These are phyloP conservation scores for Microbotryum violaceum DNA, from an alignment of 1,284 basidiomycete species.

Conservation along the genomic window DNA sequence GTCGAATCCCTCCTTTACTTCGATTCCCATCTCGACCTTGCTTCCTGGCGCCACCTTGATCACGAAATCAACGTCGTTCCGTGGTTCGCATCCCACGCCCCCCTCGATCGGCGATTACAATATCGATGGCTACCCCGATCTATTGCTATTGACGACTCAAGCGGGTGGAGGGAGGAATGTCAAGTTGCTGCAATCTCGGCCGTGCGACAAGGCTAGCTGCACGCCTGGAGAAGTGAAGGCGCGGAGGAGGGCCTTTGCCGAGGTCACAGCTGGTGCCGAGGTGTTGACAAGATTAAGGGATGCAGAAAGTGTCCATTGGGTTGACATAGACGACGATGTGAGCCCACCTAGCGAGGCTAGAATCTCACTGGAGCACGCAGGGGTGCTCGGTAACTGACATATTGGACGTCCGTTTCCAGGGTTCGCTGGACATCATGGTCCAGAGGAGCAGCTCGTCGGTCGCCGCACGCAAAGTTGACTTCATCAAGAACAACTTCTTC, in stretches of 20 bases:
- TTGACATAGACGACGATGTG: constrained; percentile 95
- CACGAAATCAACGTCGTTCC: constrained; percentile 53
- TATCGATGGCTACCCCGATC: constrained; percentile 89
- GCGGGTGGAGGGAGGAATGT: constrained; percentile 41
- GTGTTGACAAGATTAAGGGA: constrained; percentile 63
- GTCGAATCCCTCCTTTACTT: constrained; percentile 54
- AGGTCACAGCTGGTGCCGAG: constrained; percentile 56
- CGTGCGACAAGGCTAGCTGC: constrained; percentile 51
- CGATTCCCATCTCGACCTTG: constrained; percentile 59
- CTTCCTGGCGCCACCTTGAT: constrained; percentile 52
- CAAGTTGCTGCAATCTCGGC: constrained; percentile 62
- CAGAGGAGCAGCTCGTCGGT: constrained; percentile 66
- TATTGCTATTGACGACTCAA: constrained; percentile 56
- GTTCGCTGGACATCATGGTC: constrained; percentile 84
- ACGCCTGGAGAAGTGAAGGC: constrained; percentile 22
- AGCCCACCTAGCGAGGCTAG: constrained; percentile 35
- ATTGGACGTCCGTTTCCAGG: constrained; percentile 47
- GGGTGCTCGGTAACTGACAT: background rate
- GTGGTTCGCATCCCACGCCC: constrained; percentile 59
- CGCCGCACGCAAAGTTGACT: constrained; percentile 49
- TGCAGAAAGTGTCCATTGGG: constrained; percentile 67
- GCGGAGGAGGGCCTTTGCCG: constrained; percentile 56
- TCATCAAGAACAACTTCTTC: constrained; percentile 96
- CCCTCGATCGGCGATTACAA: constrained; percentile 84
- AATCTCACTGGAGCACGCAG: constrained; percentile 9